phyloP scores from a whole-genome alignment of 2,329 filamentous ascomycete species.

The Sordariomycetes sp. region DNA sequence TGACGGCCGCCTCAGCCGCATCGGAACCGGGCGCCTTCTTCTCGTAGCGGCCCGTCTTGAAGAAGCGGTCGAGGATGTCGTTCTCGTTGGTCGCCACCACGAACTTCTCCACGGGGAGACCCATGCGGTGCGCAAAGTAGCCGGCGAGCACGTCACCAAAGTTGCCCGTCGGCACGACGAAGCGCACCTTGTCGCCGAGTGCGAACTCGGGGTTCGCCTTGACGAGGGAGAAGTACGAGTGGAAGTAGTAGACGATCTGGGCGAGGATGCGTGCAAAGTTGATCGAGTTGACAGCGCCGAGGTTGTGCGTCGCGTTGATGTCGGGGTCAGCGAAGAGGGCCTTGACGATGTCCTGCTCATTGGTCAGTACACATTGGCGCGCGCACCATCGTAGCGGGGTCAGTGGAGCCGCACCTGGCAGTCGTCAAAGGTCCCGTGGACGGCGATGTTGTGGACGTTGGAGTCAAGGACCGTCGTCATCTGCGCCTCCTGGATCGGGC shows the following conservation, averaged over 20 bases:
- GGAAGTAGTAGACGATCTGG: slow-evolving; percentile 95
- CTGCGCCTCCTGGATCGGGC: slow-evolving; percentile 86
- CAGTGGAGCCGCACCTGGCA: slow-evolving; percentile 51
- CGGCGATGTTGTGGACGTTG: slow-evolving; percentile 86
- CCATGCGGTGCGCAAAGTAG: slow-evolving; percentile 87
- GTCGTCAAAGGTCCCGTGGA: slow-evolving; percentile 88
- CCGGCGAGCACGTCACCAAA: slow-evolving; percentile 91
- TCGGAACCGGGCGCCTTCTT: slow-evolving; percentile 48
- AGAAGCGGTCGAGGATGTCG: slow-evolving; percentile 92
- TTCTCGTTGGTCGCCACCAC: slow-evolving; percentile 95
- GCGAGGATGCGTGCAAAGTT: slow-evolving; percentile 93
- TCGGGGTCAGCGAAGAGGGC: slow-evolving; percentile 77
- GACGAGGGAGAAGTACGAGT: slow-evolving; percentile 77
- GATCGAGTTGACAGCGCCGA: slow-evolving; percentile 92
- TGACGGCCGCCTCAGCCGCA: slow-evolving; percentile 57
- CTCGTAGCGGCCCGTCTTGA: slow-evolving; percentile 79
- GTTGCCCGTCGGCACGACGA: slow-evolving; percentile 89
- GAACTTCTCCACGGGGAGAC: slow-evolving; percentile 75
- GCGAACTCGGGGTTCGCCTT: slow-evolving; percentile 46
- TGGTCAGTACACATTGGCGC: neutral
- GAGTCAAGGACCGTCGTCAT: slow-evolving; percentile 89
- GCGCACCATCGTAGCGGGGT: neutral
- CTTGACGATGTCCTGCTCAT: slow-evolving; percentile 70
- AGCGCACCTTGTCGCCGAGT: slow-evolving; percentile 58
- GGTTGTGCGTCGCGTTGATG: slow-evolving; percentile 68